A percentile compares a stretch with the other conserved stretches of the same genome.
These are phyloP conservation scores for Gonapodya prolifera DNA, from an alignment of 192 early-diverging fungal genomes.

Conservation along the genomic window DNA sequence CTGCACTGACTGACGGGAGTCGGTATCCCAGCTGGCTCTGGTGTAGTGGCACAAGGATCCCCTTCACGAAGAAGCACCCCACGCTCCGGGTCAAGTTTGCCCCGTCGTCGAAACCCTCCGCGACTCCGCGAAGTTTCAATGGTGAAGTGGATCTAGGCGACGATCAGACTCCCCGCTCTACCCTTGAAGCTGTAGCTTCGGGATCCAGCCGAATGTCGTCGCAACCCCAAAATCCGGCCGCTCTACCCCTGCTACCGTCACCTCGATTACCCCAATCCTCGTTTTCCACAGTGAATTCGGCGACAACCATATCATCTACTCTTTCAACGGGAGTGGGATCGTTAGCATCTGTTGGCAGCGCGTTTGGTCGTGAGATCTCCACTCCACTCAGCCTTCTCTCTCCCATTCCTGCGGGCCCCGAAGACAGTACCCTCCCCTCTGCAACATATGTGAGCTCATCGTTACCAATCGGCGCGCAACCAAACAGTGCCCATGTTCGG, in stretches of 20 bases:
- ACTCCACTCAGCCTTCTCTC: not conserved
- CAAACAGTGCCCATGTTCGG: no score
- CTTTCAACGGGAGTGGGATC: no score
- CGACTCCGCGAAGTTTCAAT: not conserved
- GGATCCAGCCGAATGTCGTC: no score
- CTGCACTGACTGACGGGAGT: conserved; percentile 6
- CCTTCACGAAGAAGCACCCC: conserved; percentile 49
- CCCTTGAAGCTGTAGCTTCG: no score
- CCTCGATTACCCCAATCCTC: not conserved
- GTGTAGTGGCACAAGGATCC: conserved; percentile 34
- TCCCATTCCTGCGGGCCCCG: not conserved
- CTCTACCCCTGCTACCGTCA: not conserved
- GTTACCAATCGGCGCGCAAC: no score
- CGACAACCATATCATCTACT: not conserved
- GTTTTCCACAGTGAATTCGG: no score
- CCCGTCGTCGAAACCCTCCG: not conserved
- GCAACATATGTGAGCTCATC: no score
- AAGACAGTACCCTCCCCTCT: not conserved
- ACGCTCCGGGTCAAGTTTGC: conserved; percentile 44
- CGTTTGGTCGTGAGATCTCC: not conserved
- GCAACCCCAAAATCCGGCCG: not conserved
- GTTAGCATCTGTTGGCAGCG: not conserved
- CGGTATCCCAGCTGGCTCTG: conserved; percentile 54
- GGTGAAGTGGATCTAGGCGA: no score
- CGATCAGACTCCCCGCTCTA: no score